These are phyloP conservation scores for Metschnikowia arizonensis DNA, from an alignment of 805 yeast species.

Conservation along the genomic window DNA sequence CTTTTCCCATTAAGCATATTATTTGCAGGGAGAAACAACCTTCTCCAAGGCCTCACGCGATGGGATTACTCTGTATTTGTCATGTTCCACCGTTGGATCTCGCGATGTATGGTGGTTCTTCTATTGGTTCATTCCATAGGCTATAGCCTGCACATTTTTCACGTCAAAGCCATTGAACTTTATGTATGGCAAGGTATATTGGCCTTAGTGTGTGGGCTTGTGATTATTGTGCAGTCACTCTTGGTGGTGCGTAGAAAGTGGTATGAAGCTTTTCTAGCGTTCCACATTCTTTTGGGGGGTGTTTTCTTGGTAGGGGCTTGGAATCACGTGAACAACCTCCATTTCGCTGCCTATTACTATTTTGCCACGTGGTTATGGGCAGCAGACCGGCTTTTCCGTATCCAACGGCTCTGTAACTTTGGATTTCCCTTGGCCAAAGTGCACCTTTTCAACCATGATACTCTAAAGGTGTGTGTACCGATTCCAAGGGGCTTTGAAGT, in stretches of 20 bases:
- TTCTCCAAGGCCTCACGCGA: slow-evolving; percentile 35
- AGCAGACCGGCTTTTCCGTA: slow-evolving; percentile 44
- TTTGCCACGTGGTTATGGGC: slow-evolving; percentile 17
- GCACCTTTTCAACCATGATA: slow-evolving; percentile 39
- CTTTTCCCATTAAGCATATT: slow-evolving; percentile 15
- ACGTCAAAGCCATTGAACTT: slow-evolving; percentile 8
- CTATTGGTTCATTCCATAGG: slow-evolving; percentile 39
- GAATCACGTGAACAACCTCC: slow-evolving; percentile 44
- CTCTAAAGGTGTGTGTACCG: slow-evolving; percentile 47
- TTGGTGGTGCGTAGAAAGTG: slow-evolving; percentile 42
- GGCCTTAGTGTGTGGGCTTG: slow-evolving; percentile 42
- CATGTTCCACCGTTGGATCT: slow-evolving; percentile 54
- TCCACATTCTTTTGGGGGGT: slow-evolving; percentile 37
- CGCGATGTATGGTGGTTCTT: slow-evolving; percentile 42
- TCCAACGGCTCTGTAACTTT: slow-evolving; percentile 50
- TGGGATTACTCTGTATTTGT: slow-evolving; percentile 48
- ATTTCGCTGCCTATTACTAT: slow-evolving; percentile 16
- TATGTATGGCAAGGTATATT: slow-evolving; percentile 33
- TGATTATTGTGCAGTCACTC: slow-evolving; percentile 45
- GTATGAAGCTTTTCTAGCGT: slow-evolving; percentile 41
- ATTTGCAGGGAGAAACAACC: slow-evolving; percentile 20
- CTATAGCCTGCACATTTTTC: slow-evolving; percentile 9
- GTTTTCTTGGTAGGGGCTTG: slow-evolving; percentile 43
- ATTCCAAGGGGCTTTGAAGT: slow-evolving; percentile 53
- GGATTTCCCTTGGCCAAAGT: slow-evolving; percentile 57